Conservation (phyloP, 2,329 filamentous ascomycete species). For the Cladosporium phlei region DNA sequence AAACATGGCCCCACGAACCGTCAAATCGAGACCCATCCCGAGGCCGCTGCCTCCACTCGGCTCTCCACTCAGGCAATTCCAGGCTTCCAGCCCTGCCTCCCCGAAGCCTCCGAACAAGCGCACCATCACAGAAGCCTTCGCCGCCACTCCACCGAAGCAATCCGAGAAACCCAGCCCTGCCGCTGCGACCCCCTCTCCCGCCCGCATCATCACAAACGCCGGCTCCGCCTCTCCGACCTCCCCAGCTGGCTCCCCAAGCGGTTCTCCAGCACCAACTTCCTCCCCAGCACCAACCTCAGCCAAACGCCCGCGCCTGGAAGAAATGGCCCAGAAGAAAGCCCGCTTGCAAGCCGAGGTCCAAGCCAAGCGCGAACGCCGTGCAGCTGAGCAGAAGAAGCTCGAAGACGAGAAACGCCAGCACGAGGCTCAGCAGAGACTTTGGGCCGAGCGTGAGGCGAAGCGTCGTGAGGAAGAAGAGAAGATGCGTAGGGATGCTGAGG, state of each 20-base stretch:
- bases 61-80: too few species aligned
- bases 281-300: not conserved
- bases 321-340: constrained; percentile 7
- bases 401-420: constrained; percentile 12
- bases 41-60: too few species aligned
- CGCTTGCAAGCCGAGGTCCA: constrained; percentile 2
- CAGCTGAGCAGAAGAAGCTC: constrained; percentile 11
- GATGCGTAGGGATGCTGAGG: not conserved
- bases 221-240: too few species aligned
- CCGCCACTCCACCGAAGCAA: too few species aligned
- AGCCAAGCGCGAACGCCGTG: constrained; percentile 15
- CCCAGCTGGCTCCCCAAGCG: not conserved
- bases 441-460: constrained; percentile 6
- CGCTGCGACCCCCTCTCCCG: too few species aligned
- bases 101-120: too few species aligned
- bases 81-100: too few species aligned
- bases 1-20: too few species aligned
- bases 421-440: not conserved
- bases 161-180: too few species aligned
- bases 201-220: too few species aligned
- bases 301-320: constrained; percentile 1
- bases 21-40: too few species aligned
- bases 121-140: too few species aligned
- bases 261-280: not conserved
- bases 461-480: constrained; percentile 4